A percentile compares a stretch with the other conserved stretches of the same genome.
These are phyloP conservation scores for Alternaria triticimaculans DNA, from an alignment of 2,329 filamentous ascomycete genomes.

Conservation along the genomic window DNA sequence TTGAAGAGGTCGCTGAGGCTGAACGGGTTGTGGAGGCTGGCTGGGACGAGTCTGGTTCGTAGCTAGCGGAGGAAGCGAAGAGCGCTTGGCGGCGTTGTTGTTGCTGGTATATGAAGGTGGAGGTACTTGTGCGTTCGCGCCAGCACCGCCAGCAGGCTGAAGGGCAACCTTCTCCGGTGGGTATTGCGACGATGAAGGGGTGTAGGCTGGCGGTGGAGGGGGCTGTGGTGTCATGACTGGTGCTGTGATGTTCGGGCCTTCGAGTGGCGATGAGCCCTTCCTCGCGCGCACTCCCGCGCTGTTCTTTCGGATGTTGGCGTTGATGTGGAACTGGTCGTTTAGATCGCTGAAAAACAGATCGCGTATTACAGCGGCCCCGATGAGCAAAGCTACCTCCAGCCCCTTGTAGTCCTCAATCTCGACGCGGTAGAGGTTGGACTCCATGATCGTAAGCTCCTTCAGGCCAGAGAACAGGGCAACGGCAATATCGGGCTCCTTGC, in stretches of 20 bases:
- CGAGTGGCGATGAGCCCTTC: slow-evolving; percentile 45
- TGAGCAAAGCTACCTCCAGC: slow-evolving; percentile 78
- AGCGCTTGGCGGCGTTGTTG: slow-evolving; percentile 31
- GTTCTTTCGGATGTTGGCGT: slow-evolving; percentile 48
- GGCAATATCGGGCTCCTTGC: slow-evolving; percentile 92
- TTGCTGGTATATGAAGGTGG: slow-evolving; percentile 22
- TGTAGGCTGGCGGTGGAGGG: slow-evolving; percentile 33
- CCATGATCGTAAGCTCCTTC: slow-evolving; percentile 85
- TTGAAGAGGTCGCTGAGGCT: slow-evolving; percentile 8
- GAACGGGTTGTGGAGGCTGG: slow-evolving; percentile 9
- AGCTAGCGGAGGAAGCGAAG: slow-evolving; percentile 38
- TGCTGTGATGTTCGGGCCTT: slow-evolving; percentile 33
- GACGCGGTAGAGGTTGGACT: slow-evolving; percentile 87
- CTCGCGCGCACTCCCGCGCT: slow-evolving; percentile 43
- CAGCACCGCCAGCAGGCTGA: slow-evolving; percentile 21
- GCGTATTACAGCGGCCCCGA: slow-evolving; percentile 66
- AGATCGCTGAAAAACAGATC: slow-evolving; percentile 69
- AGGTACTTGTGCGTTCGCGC: slow-evolving; percentile 21
- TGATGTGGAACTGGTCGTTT: slow-evolving; percentile 80
- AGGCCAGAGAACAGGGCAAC: slow-evolving; percentile 79
- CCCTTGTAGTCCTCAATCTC: slow-evolving; percentile 96
- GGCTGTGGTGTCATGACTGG: slow-evolving; percentile 44
- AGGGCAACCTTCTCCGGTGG: slow-evolving; percentile 28
- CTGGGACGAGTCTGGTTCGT: slow-evolving; percentile 27
- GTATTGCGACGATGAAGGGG: slow-evolving; percentile 25